phyloP scores from a whole-genome alignment of 2,329 filamentous ascomycete species.

The Nectriaceae sp. region DNA sequence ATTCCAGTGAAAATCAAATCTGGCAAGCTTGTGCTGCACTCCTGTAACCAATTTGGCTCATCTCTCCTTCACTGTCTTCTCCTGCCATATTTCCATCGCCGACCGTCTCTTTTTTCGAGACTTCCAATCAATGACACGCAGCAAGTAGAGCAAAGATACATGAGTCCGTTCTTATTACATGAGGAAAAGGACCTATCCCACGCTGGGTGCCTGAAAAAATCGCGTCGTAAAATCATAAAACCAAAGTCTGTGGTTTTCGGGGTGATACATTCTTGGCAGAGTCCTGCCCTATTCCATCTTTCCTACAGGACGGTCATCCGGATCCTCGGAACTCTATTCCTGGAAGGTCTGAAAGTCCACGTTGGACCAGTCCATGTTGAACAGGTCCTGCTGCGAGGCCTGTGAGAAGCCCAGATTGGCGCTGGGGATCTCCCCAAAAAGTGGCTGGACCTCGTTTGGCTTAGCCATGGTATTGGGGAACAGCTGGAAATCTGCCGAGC shows the following conservation, averaged over 20 bases:
- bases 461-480: slow-evolving; percentile 51
- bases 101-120: slow-evolving; percentile 6
- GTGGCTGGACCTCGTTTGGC: slow-evolving; percentile 41
- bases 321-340: slow-evolving; percentile 26
- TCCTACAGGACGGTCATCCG: not conserved
- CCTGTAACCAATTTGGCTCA: slow-evolving; percentile 23
- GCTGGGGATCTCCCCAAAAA: slow-evolving; percentile 55
- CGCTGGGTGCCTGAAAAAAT: slow-evolving; percentile 17
- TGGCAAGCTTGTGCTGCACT: slow-evolving; percentile 16
- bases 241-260: slow-evolving; percentile 18
- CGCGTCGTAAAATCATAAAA: slow-evolving; percentile 27
- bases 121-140: slow-evolving; percentile 12
- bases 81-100: slow-evolving; percentile 6
- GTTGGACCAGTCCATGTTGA: slow-evolving; percentile 46
- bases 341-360: slow-evolving; percentile 35
- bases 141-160: slow-evolving; percentile 15
- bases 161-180: slow-evolving; percentile 26
- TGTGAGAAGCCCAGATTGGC: slow-evolving; percentile 55
- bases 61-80: slow-evolving; percentile 7
- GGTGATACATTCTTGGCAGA: slow-evolving; percentile 24
- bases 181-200: slow-evolving; percentile 14
- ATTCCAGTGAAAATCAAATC: slow-evolving; percentile 24
- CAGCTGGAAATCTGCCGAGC: slow-evolving; percentile 65
- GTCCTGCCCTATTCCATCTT: slow-evolving; percentile 10
- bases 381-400: slow-evolving; percentile 52